Evolutionary conservation across 2,329 filamentous ascomycete species (phyloP).

Genomic region (Polychaeton citri): DNA sequence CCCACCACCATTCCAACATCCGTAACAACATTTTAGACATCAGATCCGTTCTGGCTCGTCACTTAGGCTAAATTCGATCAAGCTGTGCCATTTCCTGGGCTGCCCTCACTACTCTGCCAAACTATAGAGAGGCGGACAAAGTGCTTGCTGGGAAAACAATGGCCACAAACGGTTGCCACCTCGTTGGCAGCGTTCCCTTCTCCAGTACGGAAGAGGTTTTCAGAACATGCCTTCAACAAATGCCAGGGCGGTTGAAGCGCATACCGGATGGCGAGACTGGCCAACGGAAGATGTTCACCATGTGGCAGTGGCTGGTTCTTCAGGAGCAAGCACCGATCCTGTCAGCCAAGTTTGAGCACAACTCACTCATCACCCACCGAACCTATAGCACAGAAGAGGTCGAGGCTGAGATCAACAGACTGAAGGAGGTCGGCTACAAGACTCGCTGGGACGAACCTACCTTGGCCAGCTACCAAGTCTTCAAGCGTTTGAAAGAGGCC

Average conservation of each 20-base stretch:
- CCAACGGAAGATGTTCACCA: slow-evolving; percentile 20
- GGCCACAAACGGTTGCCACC: slow-evolving; percentile 14
- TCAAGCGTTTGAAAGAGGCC: slow-evolving; percentile 17
- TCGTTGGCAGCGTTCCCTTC: slow-evolving; percentile 27
- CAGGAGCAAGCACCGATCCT: slow-evolving; percentile 10
- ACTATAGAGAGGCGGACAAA: too few species aligned
- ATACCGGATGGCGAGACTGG: slow-evolving; percentile 32
- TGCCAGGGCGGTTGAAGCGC: slow-evolving; percentile 22
- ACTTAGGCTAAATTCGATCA: too few species aligned
- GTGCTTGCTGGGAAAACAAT: too few species aligned
- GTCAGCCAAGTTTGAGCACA: slow-evolving; percentile 11
- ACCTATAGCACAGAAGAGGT: slow-evolving; percentile 12
- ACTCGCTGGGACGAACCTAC: slow-evolving; percentile 22
- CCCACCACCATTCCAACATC: too few species aligned
- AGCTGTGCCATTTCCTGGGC: too few species aligned
- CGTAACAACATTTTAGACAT: too few species aligned
- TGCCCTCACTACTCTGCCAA: too few species aligned
- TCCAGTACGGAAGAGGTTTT: slow-evolving; percentile 22
- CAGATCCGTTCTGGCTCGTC: too few species aligned
- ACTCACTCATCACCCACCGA: slow-evolving; percentile 6
- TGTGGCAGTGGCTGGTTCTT: slow-evolving; percentile 23
- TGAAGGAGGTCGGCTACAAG: slow-evolving; percentile 5
- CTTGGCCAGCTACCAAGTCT: slow-evolving; percentile 21
- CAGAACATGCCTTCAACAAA: slow-evolving; percentile 12
- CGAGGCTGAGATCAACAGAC: slow-evolving; percentile 9